Conservation (phyloP, 2,329 filamentous ascomycete species). For the Elsinoe australis region DNA sequence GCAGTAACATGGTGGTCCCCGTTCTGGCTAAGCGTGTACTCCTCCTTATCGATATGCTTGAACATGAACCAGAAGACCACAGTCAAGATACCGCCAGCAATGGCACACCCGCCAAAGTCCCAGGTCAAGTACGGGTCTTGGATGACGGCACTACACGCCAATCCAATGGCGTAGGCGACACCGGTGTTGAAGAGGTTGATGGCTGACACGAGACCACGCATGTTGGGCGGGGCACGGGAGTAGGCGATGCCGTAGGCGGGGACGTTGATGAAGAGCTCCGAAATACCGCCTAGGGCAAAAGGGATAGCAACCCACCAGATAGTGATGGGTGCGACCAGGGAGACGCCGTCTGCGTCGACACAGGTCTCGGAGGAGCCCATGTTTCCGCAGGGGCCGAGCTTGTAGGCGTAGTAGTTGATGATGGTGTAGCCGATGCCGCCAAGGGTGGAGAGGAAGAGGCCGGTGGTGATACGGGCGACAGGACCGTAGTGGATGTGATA, state of each 20-base stretch:
- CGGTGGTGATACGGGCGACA: slow-evolving; percentile 44
- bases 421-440: slow-evolving; percentile 36
- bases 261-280: slow-evolving; percentile 38
- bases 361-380: slow-evolving; percentile 34
- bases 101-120: slow-evolving; percentile 44
- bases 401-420: slow-evolving; percentile 42
- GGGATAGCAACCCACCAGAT: slow-evolving; percentile 39
- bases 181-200: slow-evolving; percentile 38
- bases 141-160: slow-evolving; percentile 29
- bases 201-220: slow-evolving; percentile 38
- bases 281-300: slow-evolving; percentile 32
- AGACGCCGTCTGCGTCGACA: slow-evolving; percentile 25
- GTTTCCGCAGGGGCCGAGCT: slow-evolving; percentile 39
- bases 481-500: slow-evolving; percentile 37
- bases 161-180: slow-evolving; percentile 33
- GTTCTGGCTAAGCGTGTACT: slow-evolving; percentile 21
- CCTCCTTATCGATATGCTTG: slow-evolving; percentile 33
- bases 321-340: slow-evolving; percentile 32
- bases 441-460: slow-evolving; percentile 44
- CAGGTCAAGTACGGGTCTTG: slow-evolving; percentile 43
- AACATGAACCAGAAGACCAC: slow-evolving; percentile 44
- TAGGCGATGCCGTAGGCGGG: slow-evolving; percentile 42
- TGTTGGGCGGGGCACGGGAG: slow-evolving; percentile 35
- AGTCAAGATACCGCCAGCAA: slow-evolving; percentile 42
- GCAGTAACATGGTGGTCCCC: slow-evolving; percentile 20